Evolutionary conservation across 306 rosid genomes (phyloP).

Genomic region (Quercus agrifolia): DNA sequence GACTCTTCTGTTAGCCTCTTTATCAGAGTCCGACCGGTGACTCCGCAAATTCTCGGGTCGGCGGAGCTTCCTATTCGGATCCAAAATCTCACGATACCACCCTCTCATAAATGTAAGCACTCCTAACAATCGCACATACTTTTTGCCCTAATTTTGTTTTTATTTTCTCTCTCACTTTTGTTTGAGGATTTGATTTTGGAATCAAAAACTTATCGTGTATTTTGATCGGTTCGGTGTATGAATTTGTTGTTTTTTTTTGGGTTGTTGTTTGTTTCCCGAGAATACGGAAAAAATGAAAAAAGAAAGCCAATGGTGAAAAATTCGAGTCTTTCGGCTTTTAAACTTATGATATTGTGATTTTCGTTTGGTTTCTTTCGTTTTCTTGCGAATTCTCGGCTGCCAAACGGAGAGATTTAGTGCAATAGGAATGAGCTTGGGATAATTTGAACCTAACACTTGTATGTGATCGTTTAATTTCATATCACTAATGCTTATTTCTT

Average conservation of each 20-base stretch:
- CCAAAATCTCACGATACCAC: not conserved
- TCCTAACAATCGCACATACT: not conserved
- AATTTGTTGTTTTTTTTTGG: too few species aligned
- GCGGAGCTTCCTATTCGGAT: not conserved
- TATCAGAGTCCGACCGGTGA: constrained; percentile 1
- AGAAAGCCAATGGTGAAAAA: not conserved
- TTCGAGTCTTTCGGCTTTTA: not conserved
- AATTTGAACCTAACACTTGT: not conserved
- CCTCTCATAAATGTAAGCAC: not conserved
- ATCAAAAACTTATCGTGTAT: not conserved
- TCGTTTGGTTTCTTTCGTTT: not conserved
- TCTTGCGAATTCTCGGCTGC: not conserved
- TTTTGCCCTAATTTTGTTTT: not conserved
- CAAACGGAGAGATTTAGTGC: not conserved
- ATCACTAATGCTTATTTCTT: not conserved
- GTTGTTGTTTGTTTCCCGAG: not conserved
- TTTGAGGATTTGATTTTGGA: not conserved
- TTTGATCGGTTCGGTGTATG: not conserved
- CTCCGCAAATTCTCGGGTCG: not conserved
- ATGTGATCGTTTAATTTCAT: constrained; percentile 4
- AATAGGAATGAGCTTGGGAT: not conserved
- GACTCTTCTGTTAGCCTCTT: not conserved
- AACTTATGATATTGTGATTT: not conserved
- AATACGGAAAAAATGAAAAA: not conserved
- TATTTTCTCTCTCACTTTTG: not conserved